Evolutionary conservation across 2,329 filamentous ascomycete species (phyloP), one percentile per base, ranked within the genome.

Genomic region (Fusarium avenaceum): DNA sequence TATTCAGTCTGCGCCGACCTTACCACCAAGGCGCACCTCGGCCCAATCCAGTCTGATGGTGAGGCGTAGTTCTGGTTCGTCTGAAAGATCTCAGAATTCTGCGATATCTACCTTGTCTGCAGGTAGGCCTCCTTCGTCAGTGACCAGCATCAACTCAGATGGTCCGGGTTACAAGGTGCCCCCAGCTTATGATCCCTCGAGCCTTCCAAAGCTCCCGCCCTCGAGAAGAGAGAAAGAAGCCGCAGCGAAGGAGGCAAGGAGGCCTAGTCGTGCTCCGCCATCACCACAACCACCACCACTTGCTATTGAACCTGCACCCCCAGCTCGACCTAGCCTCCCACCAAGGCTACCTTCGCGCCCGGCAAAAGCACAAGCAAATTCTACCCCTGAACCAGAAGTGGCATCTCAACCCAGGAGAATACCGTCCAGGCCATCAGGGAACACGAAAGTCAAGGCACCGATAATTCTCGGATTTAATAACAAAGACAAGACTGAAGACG

Each of bases 1-100:
- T 14, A 57, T 63, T 38, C 75, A 75, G 43, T 79, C 79, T 52
- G 79, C 80, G 6, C 86, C 86, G 9, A 79, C 81, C 28, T 76
- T 88, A 19, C 85, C 87, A 15, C 80, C 85, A 17, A 82, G 87
- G 30, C 82, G 82, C 26, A 75, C 83, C 3, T 84, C 84, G 3
- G 76, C 80, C 8, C 82, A 85, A 63, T 67, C 67, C 5, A 76
- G 76, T 15, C 74, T 84, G 33, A 75, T 75, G 22, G 77, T 77
- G 7, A 82, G 87, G 24, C 82, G 85, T 56, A 85, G 81, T 48
- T 90, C 88, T 19, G 84, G 84, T 42, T 85, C 87, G 1, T 90
- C 88, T 4, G 86, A 87, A 30, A 71, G 83, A 14, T 89, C 87
- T 4, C 79, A 85, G 58, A 78, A 82, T 39, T 90, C 87, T 8